Conservation (phyloP, 2,329 filamentous ascomycete species). For the Verticillium albo-atrum region DNA sequence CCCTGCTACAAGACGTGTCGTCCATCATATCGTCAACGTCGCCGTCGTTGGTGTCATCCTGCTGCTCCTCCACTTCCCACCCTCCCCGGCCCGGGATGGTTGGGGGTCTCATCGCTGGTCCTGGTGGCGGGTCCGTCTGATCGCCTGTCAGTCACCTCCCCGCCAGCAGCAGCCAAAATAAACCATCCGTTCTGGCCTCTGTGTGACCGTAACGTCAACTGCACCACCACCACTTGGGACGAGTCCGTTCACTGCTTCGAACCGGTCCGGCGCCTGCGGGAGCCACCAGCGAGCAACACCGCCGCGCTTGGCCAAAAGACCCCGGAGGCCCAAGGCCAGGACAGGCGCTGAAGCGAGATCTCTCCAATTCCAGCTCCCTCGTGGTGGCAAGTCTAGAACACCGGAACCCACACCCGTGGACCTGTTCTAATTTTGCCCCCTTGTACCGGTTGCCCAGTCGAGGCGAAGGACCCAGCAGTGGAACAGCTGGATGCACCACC, state of each 20-base stretch:
- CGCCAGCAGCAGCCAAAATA: not conserved
- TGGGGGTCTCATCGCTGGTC: not conserved
- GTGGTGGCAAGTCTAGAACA: not conserved
- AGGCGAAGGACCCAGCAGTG: too few relatives aligned
- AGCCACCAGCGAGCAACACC: not conserved
- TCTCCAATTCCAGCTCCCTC: not conserved
- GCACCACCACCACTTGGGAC: not conserved
- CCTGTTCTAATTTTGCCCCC: not conserved
- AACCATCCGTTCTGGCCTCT: not conserved
- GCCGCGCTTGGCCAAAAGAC: not conserved
- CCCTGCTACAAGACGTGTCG: not conserved
- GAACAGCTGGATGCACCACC: not conserved
- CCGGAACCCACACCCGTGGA: not conserved
- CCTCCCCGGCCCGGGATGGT: not conserved
- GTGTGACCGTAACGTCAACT: not conserved
- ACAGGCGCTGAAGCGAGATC: not conserved
- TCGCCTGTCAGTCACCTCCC: not conserved
- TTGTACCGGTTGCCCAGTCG: not conserved
- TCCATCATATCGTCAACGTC: not conserved
- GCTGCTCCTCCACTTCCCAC: not conserved
- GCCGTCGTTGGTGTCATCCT: not conserved
- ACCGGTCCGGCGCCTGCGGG: not conserved
- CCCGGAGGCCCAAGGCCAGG: not conserved
- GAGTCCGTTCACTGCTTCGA: not conserved
- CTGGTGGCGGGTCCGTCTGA: not conserved